Evolutionary conservation across 2,329 filamentous ascomycete genomes (phyloP).

Genomic region (Fonsecaea erecta): DNA sequence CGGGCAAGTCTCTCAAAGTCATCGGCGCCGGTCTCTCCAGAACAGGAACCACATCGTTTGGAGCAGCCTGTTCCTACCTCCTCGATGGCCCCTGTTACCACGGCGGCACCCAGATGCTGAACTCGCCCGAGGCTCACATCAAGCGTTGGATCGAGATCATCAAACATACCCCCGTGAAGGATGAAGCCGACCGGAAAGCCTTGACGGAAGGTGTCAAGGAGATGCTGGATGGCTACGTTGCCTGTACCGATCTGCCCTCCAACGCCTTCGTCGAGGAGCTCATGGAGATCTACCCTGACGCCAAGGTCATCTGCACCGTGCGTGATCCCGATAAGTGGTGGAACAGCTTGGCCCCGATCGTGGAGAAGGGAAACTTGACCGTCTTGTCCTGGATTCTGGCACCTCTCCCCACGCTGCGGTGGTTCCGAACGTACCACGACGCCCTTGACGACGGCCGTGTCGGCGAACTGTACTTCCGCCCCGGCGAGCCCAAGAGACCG

Average conservation of each 20-base stretch:
- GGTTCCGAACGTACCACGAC: conserved; percentile 37
- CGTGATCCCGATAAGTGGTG: conserved; percentile 52
- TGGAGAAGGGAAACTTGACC: conserved; percentile 37
- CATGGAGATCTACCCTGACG: conserved; percentile 55
- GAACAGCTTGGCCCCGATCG: conserved; percentile 39
- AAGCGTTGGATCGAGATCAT: conserved; percentile 40
- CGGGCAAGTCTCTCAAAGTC: conserved; percentile 31
- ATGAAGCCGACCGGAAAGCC: conserved; percentile 37
- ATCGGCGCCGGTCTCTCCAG: conserved; percentile 43
- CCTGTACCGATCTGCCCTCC: conserved; percentile 53
- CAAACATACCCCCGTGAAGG: conserved; percentile 34
- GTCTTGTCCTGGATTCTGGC: conserved; percentile 35
- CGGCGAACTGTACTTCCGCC: conserved; percentile 34
- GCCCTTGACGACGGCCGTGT: conserved; percentile 35
- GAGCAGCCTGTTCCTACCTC: conserved; percentile 53
- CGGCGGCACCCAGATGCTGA: conserved; percentile 51
- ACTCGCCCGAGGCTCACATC: conserved; percentile 37
- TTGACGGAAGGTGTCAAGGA: conserved; percentile 45
- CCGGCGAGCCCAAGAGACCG: conserved; percentile 33
- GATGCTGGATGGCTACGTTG: conserved; percentile 51
- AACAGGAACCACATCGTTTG: conserved; percentile 58
- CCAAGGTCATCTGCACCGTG: conserved; percentile 53
- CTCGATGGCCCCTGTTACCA: conserved; percentile 57
- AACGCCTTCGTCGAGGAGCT: conserved; percentile 52
- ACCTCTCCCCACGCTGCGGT: conserved; percentile 34